Conservation (phyloP, 2,329 filamentous ascomycete genomes). For the Onygenales sp. region DNA sequence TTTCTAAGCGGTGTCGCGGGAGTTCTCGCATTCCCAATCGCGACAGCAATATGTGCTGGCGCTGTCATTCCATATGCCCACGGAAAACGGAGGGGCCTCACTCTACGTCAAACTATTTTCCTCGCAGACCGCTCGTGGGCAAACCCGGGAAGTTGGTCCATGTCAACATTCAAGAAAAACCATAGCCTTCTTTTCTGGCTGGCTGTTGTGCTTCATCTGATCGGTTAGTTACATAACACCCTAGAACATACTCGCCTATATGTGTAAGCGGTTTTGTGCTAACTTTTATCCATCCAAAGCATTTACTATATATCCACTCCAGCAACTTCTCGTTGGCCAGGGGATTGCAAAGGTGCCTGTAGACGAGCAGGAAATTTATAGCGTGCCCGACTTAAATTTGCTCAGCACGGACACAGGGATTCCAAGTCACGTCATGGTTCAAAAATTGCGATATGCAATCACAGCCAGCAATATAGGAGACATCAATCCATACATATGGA, state of each 20-base stretch:
- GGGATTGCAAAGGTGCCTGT: background rate
- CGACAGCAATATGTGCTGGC: background rate
- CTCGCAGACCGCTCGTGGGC: background rate
- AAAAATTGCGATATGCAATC: background rate
- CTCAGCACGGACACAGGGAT: background rate
- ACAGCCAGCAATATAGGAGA: background rate
- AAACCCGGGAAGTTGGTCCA: background rate
- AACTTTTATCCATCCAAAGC: background rate
- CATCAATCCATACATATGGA: background rate
- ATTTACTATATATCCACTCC: background rate
- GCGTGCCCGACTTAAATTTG: background rate
- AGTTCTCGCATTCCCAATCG: background rate
- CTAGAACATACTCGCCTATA: background rate
- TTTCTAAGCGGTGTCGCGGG: background rate
- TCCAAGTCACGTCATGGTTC: background rate
- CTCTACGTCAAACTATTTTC: background rate
- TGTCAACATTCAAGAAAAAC: background rate
- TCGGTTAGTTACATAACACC: background rate
- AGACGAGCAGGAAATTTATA: too few species aligned
- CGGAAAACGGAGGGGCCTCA: background rate
- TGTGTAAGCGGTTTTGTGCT: too few species aligned
- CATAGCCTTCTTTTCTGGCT: background rate
- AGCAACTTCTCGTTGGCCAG: background rate
- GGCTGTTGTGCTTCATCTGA: background rate
- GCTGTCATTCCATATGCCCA: background rate